phyloP scores from a whole-genome alignment of 2,329 filamentous ascomycete species.

The Apiospora hydei region DNA sequence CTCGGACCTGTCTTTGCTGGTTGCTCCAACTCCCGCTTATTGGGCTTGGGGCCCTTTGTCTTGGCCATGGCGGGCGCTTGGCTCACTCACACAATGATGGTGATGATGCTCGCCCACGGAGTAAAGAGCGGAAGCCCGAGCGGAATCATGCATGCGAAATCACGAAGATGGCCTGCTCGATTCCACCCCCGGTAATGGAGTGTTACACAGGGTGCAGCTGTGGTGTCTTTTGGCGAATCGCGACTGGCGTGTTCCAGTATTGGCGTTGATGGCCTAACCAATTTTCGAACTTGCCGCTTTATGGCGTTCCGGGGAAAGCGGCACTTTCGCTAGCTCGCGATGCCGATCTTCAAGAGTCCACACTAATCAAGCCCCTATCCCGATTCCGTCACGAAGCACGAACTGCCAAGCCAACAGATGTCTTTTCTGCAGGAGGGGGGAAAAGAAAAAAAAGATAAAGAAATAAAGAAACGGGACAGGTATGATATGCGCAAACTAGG shows the following conservation, averaged over 20 bases:
- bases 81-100: neutral
- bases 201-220: neutral
- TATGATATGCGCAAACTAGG: neutral
- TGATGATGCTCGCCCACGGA: neutral
- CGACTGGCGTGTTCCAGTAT: neutral
- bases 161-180: neutral
- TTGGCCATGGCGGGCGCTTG: slow-evolving; percentile 24
- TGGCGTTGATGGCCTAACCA: neutral
- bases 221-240: neutral
- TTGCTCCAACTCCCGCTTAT: slow-evolving; percentile 12
- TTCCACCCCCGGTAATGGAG: neutral
- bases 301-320: neutral
- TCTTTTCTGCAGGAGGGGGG: neutral
- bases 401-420: neutral
- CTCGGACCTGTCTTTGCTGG: slow-evolving; percentile 26
- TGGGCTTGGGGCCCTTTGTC: slow-evolving; percentile 20
- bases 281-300: neutral
- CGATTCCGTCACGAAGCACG: neutral
- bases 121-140: neutral
- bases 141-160: neutral
- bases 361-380: neutral
- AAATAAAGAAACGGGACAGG: neutral
- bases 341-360: neutral
- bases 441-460: neutral
- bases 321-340: neutral